phyloP scores from a whole-genome alignment of 1,139 yeast genomes.

The Yamadazyma mexicana region DNA sequence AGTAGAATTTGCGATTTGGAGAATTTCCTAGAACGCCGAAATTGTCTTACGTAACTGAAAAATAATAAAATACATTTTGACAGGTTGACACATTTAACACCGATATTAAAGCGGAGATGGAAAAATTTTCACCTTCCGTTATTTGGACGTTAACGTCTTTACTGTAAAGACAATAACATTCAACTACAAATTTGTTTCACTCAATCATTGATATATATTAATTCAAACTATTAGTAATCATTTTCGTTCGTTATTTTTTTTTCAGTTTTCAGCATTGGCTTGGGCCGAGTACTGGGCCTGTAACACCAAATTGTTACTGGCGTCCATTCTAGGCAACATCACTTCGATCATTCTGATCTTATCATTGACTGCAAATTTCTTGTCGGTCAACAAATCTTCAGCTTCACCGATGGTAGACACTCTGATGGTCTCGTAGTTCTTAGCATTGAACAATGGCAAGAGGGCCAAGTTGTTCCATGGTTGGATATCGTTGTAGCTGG shows the following conservation, averaged over 20 bases:
- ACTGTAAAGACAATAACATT: too few species aligned
- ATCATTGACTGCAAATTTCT: conserved; percentile 56
- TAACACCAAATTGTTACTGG: conserved; percentile 63
- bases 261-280: conserved; percentile 37
- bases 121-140: too few species aligned
- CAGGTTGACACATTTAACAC: too few species aligned
- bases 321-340: conserved; percentile 79
- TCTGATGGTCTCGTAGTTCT: conserved; percentile 53
- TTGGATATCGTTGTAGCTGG: conserved; percentile 78
- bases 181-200: too few species aligned
- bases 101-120: too few species aligned
- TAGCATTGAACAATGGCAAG: conserved; percentile 72
- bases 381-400: conserved; percentile 54
- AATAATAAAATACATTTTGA: too few species aligned
- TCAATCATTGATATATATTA: too few species aligned
- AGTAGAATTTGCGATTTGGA: too few species aligned
- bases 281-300: conserved; percentile 80
- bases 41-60: too few species aligned
- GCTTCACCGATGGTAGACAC: conserved; percentile 68
- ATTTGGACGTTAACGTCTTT: too few species aligned
- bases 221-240: background rate
- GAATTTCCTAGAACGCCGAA: too few species aligned
- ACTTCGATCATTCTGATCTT: conserved; percentile 78
- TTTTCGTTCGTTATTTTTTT: background rate
- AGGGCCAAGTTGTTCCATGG: conserved; percentile 75